Evolutionary conservation across 495 filamentous ascomycete genomes (phyloP).

Genomic region (Terfezia claveryi): DNA sequence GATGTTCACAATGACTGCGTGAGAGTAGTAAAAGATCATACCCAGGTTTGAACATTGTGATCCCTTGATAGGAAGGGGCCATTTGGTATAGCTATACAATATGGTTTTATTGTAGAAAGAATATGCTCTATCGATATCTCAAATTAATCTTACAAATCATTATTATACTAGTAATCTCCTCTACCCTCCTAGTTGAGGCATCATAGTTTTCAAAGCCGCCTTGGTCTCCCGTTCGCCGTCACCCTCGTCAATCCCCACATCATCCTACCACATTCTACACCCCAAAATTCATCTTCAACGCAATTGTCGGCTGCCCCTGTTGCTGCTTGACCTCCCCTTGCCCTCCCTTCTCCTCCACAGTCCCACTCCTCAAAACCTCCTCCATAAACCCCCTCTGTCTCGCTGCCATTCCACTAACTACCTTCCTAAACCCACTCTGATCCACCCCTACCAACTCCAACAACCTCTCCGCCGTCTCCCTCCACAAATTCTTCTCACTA

Average conservation of each 20-base stretch:
- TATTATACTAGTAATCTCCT: too few species aligned
- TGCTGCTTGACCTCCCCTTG: conserved; percentile 13
- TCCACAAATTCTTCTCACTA: conserved; percentile 28
- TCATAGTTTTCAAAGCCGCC: too few species aligned
- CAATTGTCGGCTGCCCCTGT: conserved; percentile 52
- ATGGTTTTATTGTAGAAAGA: too few species aligned
- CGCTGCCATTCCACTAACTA: conserved; percentile 49
- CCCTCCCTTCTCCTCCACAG: conserved; percentile 18
- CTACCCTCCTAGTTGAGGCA: too few species aligned
- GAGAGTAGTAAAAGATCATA: too few species aligned
- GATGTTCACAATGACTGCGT: too few species aligned
- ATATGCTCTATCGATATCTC: too few species aligned
- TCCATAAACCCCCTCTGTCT: conserved; percentile 61
- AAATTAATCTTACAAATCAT: too few species aligned
- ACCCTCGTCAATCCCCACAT: background rate
- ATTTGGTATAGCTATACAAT: too few species aligned
- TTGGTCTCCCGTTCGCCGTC: background rate
- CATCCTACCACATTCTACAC: background rate
- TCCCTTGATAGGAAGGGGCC: too few species aligned
- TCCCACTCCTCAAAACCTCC: conserved; percentile 43
- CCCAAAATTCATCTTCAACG: conserved; percentile 75
- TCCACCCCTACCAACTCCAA: conserved; percentile 62
- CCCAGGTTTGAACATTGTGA: too few species aligned
- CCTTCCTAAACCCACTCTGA: conserved; percentile 45
- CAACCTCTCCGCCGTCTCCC: conserved; percentile 51